Evolutionary conservation across 2,329 filamentous ascomycete species (phyloP).

Genomic region (Septoria petroselini): DNA sequence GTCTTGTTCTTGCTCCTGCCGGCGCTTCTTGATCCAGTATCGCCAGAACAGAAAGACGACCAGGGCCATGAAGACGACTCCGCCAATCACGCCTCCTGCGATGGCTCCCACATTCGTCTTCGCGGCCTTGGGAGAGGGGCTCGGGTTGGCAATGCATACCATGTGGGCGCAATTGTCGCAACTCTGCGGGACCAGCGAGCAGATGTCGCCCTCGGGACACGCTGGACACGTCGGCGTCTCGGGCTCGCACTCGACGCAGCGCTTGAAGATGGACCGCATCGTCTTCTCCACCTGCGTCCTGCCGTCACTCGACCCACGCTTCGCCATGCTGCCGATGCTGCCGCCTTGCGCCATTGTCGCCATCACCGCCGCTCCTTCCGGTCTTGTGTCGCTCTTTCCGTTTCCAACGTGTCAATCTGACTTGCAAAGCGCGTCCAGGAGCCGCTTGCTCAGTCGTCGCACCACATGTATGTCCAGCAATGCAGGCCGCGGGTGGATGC

Average conservation of each 20-base stretch:
- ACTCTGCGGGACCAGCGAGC: constrained; percentile 57
- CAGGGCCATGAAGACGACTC: constrained; percentile 69
- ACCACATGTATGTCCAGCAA: no score
- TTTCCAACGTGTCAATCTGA: no score
- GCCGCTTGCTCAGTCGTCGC: background rate
- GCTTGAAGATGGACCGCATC: constrained; percentile 49
- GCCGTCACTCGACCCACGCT: constrained; percentile 8
- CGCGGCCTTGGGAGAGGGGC: constrained; percentile 36
- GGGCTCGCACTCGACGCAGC: constrained; percentile 58
- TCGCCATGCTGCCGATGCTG: constrained; percentile 1
- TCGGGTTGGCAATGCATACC: constrained; percentile 51
- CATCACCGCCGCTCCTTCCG: background rate
- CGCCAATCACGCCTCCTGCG: constrained; percentile 85
- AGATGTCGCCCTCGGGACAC: constrained; percentile 56
- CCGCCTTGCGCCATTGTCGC: constrained; percentile 10
- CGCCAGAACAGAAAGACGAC: constrained; percentile 80
- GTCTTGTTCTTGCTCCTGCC: constrained; percentile 58
- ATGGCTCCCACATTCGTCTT: constrained; percentile 77
- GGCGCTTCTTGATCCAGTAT: constrained; percentile 78
- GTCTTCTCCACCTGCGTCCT: constrained; percentile 25
- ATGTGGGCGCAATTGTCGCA: constrained; percentile 61
- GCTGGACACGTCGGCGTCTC: constrained; percentile 56
- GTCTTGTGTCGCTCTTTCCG: background rate
- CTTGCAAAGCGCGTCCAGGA: background rate
- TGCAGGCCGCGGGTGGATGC: background rate